Base-by-base conservation (phyloP, 2,329 filamentous ascomycete species). In the Didymella exigua region DNA sequence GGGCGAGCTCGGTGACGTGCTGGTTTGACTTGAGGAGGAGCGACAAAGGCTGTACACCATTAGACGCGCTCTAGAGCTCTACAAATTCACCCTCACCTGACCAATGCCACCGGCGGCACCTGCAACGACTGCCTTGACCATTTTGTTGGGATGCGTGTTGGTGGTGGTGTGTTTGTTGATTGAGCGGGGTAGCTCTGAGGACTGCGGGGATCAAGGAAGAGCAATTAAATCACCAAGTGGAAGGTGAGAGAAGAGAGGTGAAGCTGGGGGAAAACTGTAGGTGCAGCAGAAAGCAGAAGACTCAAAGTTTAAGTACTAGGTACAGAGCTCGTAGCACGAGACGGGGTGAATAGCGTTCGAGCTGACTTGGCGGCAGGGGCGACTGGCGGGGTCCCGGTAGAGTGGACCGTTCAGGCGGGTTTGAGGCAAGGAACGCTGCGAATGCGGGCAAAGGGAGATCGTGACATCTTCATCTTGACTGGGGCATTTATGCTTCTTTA, bases 101-200 rank as follows among this genome's bases (percentile, higher is more conserved):
- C 93, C 95, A 87, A 99, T 99, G 82, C 95, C 95, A 81, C 95
- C 95, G 78, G 93, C 88, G 76, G 93, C 95, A 80, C 95, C 95
- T 81, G 95, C 92, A 82, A 99, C 93, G 62, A 75, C 70, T 49
- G 73, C 74, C 65, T 76, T 76, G 66, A 76, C 72, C 69, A 75
- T 76, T 59, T 68, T 73, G 67, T 66, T 66, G 63, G 58, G 61
- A 43, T 63, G 50, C 54, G 36, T 30, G 31, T 37, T 45, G 44
- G 51, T 54, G 55, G 57, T 52, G 21, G 21, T 48, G 49, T 47
- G 51, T 40, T 55, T 43, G 43, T 55, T 49, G 30, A 52, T 30
- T 33, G 56, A 57, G 61, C 54, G 61, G 59, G 63, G 62, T 59
- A 50, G 58, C 44, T 59, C 48, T 8, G 31, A 38, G 13, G 34